Base-by-base conservation (phyloP, 495 filamentous ascomycete genomes). In the Neurospora sp. region DNA sequence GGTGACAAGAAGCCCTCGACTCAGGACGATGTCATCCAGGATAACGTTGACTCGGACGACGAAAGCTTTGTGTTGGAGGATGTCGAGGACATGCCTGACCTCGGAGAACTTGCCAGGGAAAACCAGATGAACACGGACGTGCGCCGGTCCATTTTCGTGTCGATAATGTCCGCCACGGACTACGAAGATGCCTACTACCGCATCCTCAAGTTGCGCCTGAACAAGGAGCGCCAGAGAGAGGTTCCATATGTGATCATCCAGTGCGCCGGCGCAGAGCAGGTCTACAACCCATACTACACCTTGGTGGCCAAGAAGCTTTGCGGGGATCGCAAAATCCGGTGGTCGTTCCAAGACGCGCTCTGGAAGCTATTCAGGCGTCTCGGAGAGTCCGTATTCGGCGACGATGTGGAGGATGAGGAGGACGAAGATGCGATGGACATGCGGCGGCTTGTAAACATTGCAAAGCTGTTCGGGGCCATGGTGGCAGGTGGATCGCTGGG, bases 101-200 rank as follows among this genome's bases (percentile, higher is more conserved):
- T 95, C n/a, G 81, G 84, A 37, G 87, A 89, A 53, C 87, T 97
- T 20, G 95, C 96, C 11, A 87, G 87, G 73, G 89, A 93, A 71
- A 92, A 97, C 68, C 89, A 93, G 11, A 97, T 99, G 93, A 98
- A 98, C 80, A 98, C 96, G 0, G 92, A 95, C 75, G 87, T 97
- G 48, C 91, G 96, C 35, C 91, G 94, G 40, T 93, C 93, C 9
- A 97, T 99, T 73, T 99, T 98, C 78, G 87, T 96, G 31, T 88
- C 93, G 40, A 88, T 98, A 74, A 91, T 97, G 86, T 94, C 92
- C n/a, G 93, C 94, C 3, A 86, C 85, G 5, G 95, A 98, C 79
- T 94, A 87, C 80, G 89, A 92, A 73, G 93, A 98, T 78, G 96
- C 94, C 0, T 88, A 93, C 74, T 78, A 89, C 4, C 90, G 92